Percentiles rank a stretch among this genome's conserved stretches.
Evolutionary conservation across 1,284 basidiomycete genomes (phyloP).

Genomic region (Leccinum subrobustum): DNA sequence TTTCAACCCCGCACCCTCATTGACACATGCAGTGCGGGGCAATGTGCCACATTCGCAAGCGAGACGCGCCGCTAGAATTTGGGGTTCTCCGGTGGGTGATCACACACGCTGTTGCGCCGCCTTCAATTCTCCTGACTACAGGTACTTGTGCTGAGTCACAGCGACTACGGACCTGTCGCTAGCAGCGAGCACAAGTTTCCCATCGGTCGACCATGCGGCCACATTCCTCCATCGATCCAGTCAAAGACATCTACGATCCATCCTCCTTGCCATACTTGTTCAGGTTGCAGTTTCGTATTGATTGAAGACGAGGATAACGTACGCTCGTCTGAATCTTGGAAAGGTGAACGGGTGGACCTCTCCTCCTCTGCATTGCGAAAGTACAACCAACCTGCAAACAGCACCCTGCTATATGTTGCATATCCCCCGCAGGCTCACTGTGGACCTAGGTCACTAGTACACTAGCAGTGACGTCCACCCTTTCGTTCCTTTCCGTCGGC

Average conservation of each 20-base stretch:
- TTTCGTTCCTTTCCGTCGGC: slow-evolving; percentile 88
- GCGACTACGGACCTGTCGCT: no score
- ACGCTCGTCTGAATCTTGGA: slow-evolving; percentile 76
- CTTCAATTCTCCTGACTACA: no score
- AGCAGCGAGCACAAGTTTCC: no score
- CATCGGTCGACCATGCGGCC: no score
- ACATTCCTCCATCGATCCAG: slow-evolving; percentile 41
- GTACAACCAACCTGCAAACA: slow-evolving; percentile 76
- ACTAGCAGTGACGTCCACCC: slow-evolving; percentile 76
- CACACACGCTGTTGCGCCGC: no score
- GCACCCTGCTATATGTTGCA: slow-evolving; percentile 53
- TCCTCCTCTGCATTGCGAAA: slow-evolving; percentile 74
- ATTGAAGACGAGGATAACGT: slow-evolving; percentile 75
- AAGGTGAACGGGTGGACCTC: slow-evolving; percentile 62
- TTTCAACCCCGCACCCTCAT: no score
- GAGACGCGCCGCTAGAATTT: no score
- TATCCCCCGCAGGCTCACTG: slow-evolving; percentile 4
- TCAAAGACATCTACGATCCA: slow-evolving; percentile 81
- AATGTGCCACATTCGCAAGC: no score
- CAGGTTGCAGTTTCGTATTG: slow-evolving; percentile 47
- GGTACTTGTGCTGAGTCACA: no score
- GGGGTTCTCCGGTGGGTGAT: no score
- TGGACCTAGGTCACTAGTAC: slow-evolving; percentile 64
- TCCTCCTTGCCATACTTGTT: slow-evolving; percentile 74
- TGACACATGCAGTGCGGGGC: no score